Conservation (phyloP, 768 basidiomycete genomes). For the Psilocybe azurescens region DNA sequence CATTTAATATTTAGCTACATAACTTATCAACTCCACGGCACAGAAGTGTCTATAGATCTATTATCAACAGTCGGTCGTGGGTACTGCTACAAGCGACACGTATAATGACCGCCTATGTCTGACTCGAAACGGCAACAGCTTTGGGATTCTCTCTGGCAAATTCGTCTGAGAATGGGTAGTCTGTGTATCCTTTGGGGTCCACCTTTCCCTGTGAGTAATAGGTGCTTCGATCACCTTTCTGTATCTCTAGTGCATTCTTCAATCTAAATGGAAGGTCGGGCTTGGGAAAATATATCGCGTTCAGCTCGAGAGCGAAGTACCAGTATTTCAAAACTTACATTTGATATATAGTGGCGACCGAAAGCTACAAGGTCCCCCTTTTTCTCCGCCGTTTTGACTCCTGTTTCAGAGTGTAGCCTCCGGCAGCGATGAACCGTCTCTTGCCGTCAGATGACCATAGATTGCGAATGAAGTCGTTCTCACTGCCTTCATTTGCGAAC, state of each 20-base stretch:
- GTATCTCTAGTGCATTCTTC: constrained; percentile 7
- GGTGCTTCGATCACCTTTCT: constrained; percentile 15
- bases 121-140: background rate
- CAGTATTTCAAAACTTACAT: constrained; percentile 29
- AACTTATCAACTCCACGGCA: too few relatives aligned
- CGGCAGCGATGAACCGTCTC: constrained; percentile 42
- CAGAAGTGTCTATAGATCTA: too few relatives aligned
- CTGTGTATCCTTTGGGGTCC: constrained; percentile 14
- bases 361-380: constrained; percentile 36
- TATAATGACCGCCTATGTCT: background rate
- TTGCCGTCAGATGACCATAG: constrained; percentile 46
- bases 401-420: constrained; percentile 47
- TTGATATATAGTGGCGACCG: constrained; percentile 36
- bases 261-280: constrained; percentile 41
- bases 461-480: constrained; percentile 50
- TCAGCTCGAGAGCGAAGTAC: background rate
- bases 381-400: constrained; percentile 40
- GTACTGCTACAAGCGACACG: too few relatives aligned
- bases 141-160: constrained; percentile 5
- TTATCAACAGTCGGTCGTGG: too few relatives aligned
- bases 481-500: constrained; percentile 5
- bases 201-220: constrained; percentile 11
- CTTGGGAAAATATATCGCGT: constrained; percentile 25
- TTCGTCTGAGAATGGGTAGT: constrained; percentile 20
- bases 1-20: too few relatives aligned